Conservation (phyloP, 164 flowering plant genomes). For the Magnolia sinica region DNA sequence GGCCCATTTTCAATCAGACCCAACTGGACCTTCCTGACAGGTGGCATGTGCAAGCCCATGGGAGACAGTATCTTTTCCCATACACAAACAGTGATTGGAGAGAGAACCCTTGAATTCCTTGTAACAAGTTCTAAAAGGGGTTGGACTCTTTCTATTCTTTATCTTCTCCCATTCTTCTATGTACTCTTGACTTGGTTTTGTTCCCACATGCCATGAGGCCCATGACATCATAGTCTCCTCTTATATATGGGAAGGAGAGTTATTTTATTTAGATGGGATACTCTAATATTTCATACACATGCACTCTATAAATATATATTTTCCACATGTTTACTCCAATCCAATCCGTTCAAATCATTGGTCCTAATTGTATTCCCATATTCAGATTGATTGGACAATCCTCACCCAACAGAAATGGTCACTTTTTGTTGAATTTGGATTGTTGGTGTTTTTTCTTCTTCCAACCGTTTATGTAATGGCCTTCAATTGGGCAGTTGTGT, state of each 20-base stretch:
- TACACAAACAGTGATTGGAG: neutral
- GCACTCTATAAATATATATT: neutral
- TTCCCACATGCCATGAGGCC: constrained; percentile 11
- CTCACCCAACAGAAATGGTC: neutral
- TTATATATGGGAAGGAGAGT: neutral
- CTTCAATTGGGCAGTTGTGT: neutral
- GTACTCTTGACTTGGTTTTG: constrained; percentile 3
- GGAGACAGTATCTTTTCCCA: neutral
- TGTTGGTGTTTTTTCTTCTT: neutral
- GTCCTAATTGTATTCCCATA: neutral
- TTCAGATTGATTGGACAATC: neutral
- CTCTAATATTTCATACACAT: neutral
- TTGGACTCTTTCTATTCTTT: constrained; percentile 19
- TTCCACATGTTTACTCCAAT: too few relatives aligned
- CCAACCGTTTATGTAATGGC: neutral
- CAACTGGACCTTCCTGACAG: neutral
- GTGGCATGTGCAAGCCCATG: neutral
- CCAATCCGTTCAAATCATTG: neutral
- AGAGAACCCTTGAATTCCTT: neutral
- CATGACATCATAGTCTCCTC: neutral
- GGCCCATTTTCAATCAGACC: neutral
- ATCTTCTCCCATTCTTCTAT: constrained; percentile 11
- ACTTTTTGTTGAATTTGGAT: too few relatives aligned
- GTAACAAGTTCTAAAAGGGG: neutral
- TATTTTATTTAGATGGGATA: too few relatives aligned